A percentile compares a stretch with the other conserved stretches of the same genome.
Evolutionary conservation across 2,329 filamentous ascomycete genomes (phyloP).

Genomic region (Xenoacremonium recifei): DNA sequence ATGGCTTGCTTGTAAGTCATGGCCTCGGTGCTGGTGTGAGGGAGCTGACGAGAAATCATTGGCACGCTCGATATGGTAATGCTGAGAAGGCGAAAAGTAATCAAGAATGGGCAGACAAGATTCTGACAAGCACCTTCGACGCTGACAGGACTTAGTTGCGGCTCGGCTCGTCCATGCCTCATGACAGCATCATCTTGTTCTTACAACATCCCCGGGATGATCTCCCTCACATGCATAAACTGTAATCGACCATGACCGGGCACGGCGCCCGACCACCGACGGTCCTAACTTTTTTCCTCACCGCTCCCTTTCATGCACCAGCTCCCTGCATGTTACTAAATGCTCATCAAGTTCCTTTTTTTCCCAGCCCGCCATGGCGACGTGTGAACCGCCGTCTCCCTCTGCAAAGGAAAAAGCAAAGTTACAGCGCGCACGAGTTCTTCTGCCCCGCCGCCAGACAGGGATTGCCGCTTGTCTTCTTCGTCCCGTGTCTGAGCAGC

Average conservation of each 20-base stretch:
- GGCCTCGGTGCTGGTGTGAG: no score
- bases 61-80: no score
- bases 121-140: no score
- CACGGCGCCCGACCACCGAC: no score
- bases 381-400: neutral
- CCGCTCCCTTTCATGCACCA: neutral
- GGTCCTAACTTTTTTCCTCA: neutral
- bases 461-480: neutral
- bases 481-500: neutral
- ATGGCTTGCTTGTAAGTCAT: no score
- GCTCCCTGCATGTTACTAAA: neutral
- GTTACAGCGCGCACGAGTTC: neutral
- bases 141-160: neutral
- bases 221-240: neutral
- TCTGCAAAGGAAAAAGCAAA: neutral
- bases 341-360: neutral
- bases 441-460: neutral
- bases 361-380: neutral
- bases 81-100: no score
- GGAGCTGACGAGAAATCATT: no score
- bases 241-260: no score
- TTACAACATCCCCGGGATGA: neutral
- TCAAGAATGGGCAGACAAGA: no score
- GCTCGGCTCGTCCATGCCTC: neutral
- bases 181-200: neutral